These are phyloP conservation scores for Alternaria burnsii DNA, from an alignment of 2,329 filamentous ascomycete species.

Conservation along the genomic window DNA sequence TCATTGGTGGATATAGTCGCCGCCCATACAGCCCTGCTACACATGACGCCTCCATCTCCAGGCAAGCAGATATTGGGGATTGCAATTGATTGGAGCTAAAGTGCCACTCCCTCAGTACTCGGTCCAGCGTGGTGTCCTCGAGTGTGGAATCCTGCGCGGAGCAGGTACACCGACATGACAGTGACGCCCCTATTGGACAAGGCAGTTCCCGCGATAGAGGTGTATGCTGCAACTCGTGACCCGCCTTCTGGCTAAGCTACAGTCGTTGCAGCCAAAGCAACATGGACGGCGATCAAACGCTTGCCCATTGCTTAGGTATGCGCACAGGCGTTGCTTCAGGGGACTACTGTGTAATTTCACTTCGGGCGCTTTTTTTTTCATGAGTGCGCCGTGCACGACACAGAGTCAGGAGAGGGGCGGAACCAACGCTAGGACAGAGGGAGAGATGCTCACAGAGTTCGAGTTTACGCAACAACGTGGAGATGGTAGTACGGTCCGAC, in stretches of 20 bases:
- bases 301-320: conserved; percentile 45
- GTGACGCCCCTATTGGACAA: conserved; percentile 22
- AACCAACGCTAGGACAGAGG: conserved; percentile 30
- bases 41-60: conserved; percentile 14
- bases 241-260: conserved; percentile 38
- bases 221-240: conserved; percentile 31
- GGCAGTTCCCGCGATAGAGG: conserved; percentile 35
- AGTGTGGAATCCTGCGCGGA: conserved; percentile 28
- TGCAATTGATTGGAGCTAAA: conserved; percentile 1
- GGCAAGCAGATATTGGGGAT: not conserved
- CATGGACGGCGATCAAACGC: conserved; percentile 52
- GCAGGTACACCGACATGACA: conserved; percentile 33
- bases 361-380: conserved; percentile 14
- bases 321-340: conserved; percentile 42
- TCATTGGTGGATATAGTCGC: conserved; percentile 29
- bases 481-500: conserved; percentile 34
- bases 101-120: not conserved
- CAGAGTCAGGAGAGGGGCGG: conserved; percentile 32
- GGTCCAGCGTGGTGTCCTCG: conserved; percentile 6
- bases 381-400: conserved; percentile 25
- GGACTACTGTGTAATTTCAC: conserved; percentile 39
- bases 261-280: conserved; percentile 34
- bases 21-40: conserved; percentile 20
- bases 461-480: conserved; percentile 36
- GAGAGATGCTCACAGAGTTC: conserved; percentile 14